Percentiles rank a stretch among this genome's conserved stretches.
These are phyloP conservation scores for Fremontodendron californicum DNA, from an alignment of 345 rosid genomes.

Conservation along the genomic window DNA sequence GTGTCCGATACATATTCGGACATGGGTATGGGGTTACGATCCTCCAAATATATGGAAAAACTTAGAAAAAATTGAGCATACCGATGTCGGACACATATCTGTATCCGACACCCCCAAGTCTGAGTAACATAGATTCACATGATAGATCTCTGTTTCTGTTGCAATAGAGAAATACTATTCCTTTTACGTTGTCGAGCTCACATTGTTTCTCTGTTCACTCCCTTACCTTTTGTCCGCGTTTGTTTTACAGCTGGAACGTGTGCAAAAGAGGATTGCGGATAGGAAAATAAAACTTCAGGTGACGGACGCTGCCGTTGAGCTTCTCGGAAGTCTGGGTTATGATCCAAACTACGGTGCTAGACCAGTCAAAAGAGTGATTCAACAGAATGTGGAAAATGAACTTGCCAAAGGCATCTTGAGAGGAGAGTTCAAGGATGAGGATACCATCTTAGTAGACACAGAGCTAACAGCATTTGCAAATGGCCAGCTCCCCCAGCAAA, in stretches of 20 bases:
- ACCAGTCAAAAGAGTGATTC: constrained; percentile 95
- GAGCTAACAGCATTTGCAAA: constrained; percentile 68
- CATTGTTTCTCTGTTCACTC: not conserved
- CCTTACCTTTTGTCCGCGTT: not conserved
- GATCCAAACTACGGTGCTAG: constrained; percentile 96
- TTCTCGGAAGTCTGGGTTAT: constrained; percentile 81
- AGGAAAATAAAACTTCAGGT: constrained; percentile 74
- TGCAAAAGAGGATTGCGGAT: constrained; percentile 83
- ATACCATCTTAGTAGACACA: constrained; percentile 57
- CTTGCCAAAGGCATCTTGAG: constrained; percentile 90
- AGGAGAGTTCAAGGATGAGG: constrained; percentile 89
- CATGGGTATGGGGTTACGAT: no score
- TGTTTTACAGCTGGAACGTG: constrained; percentile 70
- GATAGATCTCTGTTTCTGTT: not conserved
- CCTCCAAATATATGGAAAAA: no score
- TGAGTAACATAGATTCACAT: no score
- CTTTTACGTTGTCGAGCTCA: not conserved
- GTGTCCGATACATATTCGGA: no score
- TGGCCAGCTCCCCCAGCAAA: constrained; percentile 87
- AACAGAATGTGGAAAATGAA: constrained; percentile 87
- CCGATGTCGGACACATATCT: no score
- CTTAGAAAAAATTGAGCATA: no score
- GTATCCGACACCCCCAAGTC: no score
- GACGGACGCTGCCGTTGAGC: constrained; percentile 66
- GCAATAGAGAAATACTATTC: not conserved